Base-by-base conservation (phyloP, 2,329 filamentous ascomycete species). In the Bipolaris zeicola region DNA sequence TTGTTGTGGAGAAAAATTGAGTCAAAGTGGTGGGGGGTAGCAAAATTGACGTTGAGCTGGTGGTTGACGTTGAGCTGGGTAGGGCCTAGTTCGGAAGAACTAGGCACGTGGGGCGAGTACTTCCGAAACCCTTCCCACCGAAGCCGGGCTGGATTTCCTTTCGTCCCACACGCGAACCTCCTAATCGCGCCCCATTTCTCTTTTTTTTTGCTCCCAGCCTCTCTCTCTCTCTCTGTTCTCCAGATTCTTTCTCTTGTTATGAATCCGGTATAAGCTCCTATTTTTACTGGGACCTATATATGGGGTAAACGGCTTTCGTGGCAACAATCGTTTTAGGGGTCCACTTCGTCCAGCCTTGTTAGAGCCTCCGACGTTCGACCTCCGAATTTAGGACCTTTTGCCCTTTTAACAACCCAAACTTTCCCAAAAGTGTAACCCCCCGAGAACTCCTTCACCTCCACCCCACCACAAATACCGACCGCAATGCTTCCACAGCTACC, bases 401-500 rank as follows among this genome's bases (percentile, higher is more conserved):
- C 20, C 20, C 28, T 28, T 50, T 50, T 28, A 1, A 10, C 8
- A 16, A 20, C 13, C 13, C 28, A 28, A 34, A 28, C 20, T 20
- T 20, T 13, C 22, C 36, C 33, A 16, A 13, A 13, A 11, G 24
- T 10, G 41, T 26, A 8, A 8, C n/a, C 16, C n/a, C n/a, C 20
- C 14, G 18, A 37, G 37, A n/a, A n/a, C 8, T 46, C 22, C 24
- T 14, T 39, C 34, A 11, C 16, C 33, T 20, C 3, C 20, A 20
- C 20, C 20, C 20, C 20, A 16, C 20, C 20, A 20, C 26, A 16
- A 34, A 26, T 7, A 39, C 41, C 49, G 39, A 44, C 57, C 57
- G 63, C 51, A 44, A 81, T 81, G 79, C 67, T 79, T 63, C 71
- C 72, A 28, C 69, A 75, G 58, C 75, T 81, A 11, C 80, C 79